Base-by-base conservation (phyloP, 305 asterid genomes). In the Fraxinus ornus region DNA sequence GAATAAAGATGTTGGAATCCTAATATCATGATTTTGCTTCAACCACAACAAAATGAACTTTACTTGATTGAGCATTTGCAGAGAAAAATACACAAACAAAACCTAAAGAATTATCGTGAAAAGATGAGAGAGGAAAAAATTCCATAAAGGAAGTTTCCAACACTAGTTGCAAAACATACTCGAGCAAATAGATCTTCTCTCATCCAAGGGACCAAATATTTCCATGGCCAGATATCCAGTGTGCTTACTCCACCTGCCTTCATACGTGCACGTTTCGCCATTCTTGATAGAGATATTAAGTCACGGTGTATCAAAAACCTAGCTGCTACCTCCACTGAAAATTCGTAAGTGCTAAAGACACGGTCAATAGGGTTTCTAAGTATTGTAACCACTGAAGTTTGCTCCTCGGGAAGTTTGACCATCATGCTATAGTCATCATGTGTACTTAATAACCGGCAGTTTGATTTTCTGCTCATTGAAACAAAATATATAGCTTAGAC, bases 151-250 rank as follows among this genome's bases (percentile, higher is more conserved):
- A 71, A 36, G 70, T 32, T 77, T 75, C 76, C 60, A 76, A 87
- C 4, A 75, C 39, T 12, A 84, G 88, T 44, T 79, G 66, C 39
- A 19, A 71, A 86, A 83, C 95, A 76, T 94, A 97, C 99, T 85
- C 98, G 94, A 87, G 96, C 93, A 90, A 94, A 97, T 79, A 97
- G 87, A 87, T 96, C 99, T 89, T 93, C 95, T 87, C 98, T 94
- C 97, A 96, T 96, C 98, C 98, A 94, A 68, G 98, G 99, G 87
- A 97, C 99, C 91, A 97, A 86, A 87, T 92, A 93, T 85, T 92
- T 97, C 99, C 99, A 97, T 12, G 99, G 99, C 99, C 99, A 97
- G 86, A 97, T 94, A 78, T 94, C 97, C 81, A 97, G 91, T 47
- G 99, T 97, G 93, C 97, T 92, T 64, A 93, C 86, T 83, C 91